A percentile compares a stretch with the other conserved stretches of the same genome.
These are phyloP conservation scores for Colletotrichum brevisporum DNA, from an alignment of 2,329 filamentous ascomycete genomes.

Conservation along the genomic window DNA sequence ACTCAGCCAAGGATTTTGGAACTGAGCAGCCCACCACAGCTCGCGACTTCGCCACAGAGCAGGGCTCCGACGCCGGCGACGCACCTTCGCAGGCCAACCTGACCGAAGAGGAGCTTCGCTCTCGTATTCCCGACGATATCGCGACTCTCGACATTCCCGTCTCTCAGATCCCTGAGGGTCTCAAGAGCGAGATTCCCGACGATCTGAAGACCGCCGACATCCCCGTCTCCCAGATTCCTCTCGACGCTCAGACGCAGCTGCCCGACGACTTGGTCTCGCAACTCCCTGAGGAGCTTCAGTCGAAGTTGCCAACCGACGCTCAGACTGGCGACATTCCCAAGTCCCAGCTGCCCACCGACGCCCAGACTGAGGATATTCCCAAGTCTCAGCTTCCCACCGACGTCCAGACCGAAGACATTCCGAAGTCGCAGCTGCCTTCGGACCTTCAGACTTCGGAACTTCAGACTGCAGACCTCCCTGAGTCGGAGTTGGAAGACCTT, in stretches of 20 bases:
- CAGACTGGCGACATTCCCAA: conserved; percentile 24
- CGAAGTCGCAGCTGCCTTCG: not conserved
- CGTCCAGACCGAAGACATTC: not conserved
- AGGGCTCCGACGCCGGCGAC: not conserved
- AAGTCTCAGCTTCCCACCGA: not conserved
- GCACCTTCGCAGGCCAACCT: not conserved
- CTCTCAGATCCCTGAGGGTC: conserved; percentile 27
- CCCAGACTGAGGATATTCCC: conserved; percentile 8
- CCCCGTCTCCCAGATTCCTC: conserved; percentile 34
- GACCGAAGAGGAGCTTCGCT: conserved; percentile 3
- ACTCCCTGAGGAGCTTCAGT: conserved; percentile 21
- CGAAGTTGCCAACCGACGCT: conserved; percentile 3
- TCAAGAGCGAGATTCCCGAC: conserved; percentile 40
- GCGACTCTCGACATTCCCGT: conserved; percentile 33
- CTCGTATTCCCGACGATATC: conserved; percentile 20
- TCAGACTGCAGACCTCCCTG: not conserved
- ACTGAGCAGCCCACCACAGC: conserved; percentile 25
- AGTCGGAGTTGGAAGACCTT: not conserved
- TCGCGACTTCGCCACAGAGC: conserved; percentile 24
- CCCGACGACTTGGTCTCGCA: conserved; percentile 32
- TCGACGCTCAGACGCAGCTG: conserved; percentile 32
- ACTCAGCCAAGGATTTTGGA: conserved; percentile 24
- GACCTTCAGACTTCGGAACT: not conserved
- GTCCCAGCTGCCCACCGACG: conserved; percentile 5
- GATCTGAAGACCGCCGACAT: conserved; percentile 40